Base-by-base conservation (phyloP, 176 grass and related monocot genomes). In the Avena atlantica region DNA sequence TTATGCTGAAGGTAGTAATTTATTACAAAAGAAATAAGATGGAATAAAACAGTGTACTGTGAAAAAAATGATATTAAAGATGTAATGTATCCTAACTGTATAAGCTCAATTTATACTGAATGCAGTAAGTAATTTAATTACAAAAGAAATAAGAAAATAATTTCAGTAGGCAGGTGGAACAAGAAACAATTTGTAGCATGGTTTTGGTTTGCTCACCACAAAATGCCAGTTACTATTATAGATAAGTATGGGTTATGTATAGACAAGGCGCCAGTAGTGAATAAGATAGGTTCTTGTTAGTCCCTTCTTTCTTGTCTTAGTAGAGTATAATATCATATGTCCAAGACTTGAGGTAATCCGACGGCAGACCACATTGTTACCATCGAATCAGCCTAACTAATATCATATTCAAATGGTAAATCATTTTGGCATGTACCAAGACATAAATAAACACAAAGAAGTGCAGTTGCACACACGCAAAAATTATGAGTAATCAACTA, bases 21-120 rank as follows among this genome's bases (percentile, higher is more conserved):
- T 50, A 12, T 50, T 12, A 12, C 11, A 12, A 50, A 50, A 50
- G 1, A 50, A 48, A 13, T 48, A 44, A 44, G 42, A 5, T 7
- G 42, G 29, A 2, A 31, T 31, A 31, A 31, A 31, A 31, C 29
- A 67, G 86, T 91, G 76, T 95, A 95, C 96, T 98, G 63, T 31
- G 77, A 31, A 78, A 84, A 48, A 29, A 53, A 25, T 6, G 60
- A 81, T 19, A 87, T 70, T 11, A 63, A 76, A 55, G 56, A 84
- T 72, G 36, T 44, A 84, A 77, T 2, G n/a, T 56, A 75, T 40
- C 8, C 55, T 55, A n/a, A 12, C 13, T 66, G 47, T 76, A 59
- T 47, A 20, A 59, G 16, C 19, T 44, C 19, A 48, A 34, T 42
- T 48, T 25, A 76, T 19, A 53, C 56, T 27, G 49, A 24, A 56